These are phyloP conservation scores for Nemania sp. DNA, from an alignment of 2,329 filamentous ascomycete genomes.

Conservation along the genomic window DNA sequence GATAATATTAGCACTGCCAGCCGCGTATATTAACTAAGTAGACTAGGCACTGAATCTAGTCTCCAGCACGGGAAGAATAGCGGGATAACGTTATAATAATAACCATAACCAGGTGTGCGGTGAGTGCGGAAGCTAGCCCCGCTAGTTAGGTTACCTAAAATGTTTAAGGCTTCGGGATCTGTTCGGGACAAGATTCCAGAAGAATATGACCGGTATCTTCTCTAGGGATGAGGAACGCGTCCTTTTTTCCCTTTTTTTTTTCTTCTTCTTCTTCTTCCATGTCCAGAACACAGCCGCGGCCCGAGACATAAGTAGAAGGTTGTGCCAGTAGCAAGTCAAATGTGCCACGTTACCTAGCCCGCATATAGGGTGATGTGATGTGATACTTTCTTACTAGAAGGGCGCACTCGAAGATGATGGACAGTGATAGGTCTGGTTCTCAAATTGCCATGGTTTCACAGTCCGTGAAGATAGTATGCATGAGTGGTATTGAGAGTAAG, in stretches of 20 bases:
- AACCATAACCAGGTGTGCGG: neutral
- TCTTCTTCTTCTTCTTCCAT: too few species aligned
- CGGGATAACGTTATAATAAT: neutral
- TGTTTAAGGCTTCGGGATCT: neutral
- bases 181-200: neutral
- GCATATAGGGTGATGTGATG: constrained; percentile 6
- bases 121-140: neutral
- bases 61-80: neutral
- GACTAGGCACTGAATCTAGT: too few species aligned
- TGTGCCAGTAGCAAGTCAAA: constrained; percentile 1
- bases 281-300: constrained; percentile 16
- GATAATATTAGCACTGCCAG: constrained; percentile 7
- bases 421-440: neutral
- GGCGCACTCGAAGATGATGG: neutral
- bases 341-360: constrained; percentile 2
- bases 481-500: constrained; percentile 4
- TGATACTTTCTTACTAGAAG: constrained; percentile 2
- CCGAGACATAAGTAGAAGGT: neutral
- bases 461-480: neutral
- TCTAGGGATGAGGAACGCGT: neutral
- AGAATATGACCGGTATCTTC: constrained; percentile 2
- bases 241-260: too few species aligned
- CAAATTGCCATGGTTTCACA: neutral
- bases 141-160: neutral
- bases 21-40: neutral